Base-by-base conservation (phyloP, 768 basidiomycete genomes). In the Termitomyces sp. region DNA sequence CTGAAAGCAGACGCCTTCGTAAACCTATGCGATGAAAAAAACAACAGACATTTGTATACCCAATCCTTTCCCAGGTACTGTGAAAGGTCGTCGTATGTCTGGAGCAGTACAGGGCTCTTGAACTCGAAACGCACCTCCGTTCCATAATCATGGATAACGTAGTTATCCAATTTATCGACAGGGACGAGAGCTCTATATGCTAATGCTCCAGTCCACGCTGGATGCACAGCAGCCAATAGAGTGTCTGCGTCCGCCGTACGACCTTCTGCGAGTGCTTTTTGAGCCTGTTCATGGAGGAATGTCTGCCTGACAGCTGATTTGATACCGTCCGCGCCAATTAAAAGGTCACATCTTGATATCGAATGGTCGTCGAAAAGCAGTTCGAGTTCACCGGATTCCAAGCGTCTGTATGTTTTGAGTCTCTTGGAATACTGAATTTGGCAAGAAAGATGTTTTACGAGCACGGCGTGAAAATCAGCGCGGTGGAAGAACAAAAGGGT, bases 271-370 rank as follows among this genome's bases (percentile, higher is more conserved):
- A 31, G 42, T 22, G 62, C 62, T 15, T 51, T 29, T 31, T 59
- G 36, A 33, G 58, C 63, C 31, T 53, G 46, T 51, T 63, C 68
- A 18, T 45, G 48, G n/a, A 70, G 54, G 26, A 71, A 62, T 7
- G 60, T 60, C 36, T 63, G 60, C 28, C 72, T 65, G 24, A 75
- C 69, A n/a, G 67, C 65, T 20, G 73, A 75, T 49, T 70, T 73
- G n/a, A 75, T 55, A 12, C 73, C 73, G 51, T 75, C 73, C 6
- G 72, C 71, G 2, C 74, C 73, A 45, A 72, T 72, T 44, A 86
- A 71, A 7, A 85, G 49, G 61, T 85, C 82, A 59, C 80, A 84
- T 7, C 67, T 66, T 4, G 80, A 74, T 2, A 66, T 72, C 1
- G 73, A 68, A 12, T 80, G 81, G 52, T 85, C 78, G 12, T 69